Evolutionary conservation across 306 rosid species (phyloP).

Genomic region (Gillenia trifoliata): DNA sequence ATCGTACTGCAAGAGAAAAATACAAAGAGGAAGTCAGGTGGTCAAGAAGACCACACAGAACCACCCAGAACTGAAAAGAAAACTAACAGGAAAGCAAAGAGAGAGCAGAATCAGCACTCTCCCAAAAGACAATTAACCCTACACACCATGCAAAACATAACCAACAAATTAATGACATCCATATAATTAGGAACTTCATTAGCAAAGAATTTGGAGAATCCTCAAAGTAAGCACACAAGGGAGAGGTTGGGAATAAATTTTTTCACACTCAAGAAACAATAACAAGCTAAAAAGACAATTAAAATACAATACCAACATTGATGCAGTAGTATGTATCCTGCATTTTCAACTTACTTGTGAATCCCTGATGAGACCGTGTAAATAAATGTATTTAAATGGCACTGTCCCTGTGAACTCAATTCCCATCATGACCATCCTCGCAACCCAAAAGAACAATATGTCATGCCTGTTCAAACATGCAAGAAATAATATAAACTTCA

Average conservation of each 20-base stretch:
- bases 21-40: no score
- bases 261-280: background rate
- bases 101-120: no score
- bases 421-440: slow-evolving; percentile 99
- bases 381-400: slow-evolving; percentile 85
- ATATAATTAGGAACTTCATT: background rate
- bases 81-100: no score
- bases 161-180: background rate
- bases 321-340: background rate
- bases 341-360: slow-evolving; percentile 59
- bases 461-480: slow-evolving; percentile 70
- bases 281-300: background rate
- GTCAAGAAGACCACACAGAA: no score
- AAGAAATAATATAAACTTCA: slow-evolving; percentile 13
- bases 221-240: background rate
- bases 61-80: no score
- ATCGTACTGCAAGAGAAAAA: no score
- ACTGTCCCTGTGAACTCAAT: slow-evolving; percentile 83
- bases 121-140: background rate
- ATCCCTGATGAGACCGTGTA: slow-evolving; percentile 95
- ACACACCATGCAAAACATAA: background rate
- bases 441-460: slow-evolving; percentile 97
- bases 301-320: slow-evolving; percentile 13
- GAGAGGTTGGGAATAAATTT: slow-evolving; percentile 1
- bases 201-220: background rate